A percentile compares a stretch with the other conserved stretches of the same genome.
These are phyloP conservation scores for Boletus sp. DNA, from an alignment of 768 basidiomycete species.

Conservation along the genomic window DNA sequence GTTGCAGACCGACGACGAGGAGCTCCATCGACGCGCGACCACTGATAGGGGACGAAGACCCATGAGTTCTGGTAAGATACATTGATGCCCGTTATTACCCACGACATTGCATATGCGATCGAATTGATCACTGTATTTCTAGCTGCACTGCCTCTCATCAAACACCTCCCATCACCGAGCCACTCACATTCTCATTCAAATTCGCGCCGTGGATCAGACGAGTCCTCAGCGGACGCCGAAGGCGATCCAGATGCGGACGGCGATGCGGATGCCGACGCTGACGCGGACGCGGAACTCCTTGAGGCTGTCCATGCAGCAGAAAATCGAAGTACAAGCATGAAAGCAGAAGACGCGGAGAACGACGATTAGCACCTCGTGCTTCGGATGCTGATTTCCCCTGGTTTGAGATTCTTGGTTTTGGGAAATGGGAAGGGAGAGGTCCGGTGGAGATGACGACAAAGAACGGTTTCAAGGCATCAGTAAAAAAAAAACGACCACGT, in stretches of 20 bases:
- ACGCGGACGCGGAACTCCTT: slow-evolving; percentile 46
- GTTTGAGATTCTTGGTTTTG: slow-evolving; percentile 7
- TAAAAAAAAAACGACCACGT: background rate
- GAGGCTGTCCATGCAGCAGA: slow-evolving; percentile 53
- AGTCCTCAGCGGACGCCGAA: slow-evolving; percentile 30
- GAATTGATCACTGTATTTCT: slow-evolving; percentile 1
- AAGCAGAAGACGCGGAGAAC: slow-evolving; percentile 27
- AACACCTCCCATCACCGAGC: slow-evolving; percentile 27
- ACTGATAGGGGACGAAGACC: slow-evolving; percentile 30
- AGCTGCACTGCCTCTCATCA: slow-evolving; percentile 17
- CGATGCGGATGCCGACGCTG: slow-evolving; percentile 35
- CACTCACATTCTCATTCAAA: slow-evolving; percentile 25
- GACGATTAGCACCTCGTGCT: slow-evolving; percentile 12
- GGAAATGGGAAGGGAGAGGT: slow-evolving; percentile 17
- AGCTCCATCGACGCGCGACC: slow-evolving; percentile 17
- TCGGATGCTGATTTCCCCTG: background rate
- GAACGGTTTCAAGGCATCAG: slow-evolving; percentile 7
- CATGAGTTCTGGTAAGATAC: slow-evolving; percentile 26
- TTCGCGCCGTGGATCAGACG: slow-evolving; percentile 28
- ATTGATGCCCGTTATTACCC: background rate
- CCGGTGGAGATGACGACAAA: background rate
- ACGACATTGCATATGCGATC: slow-evolving; percentile 3
- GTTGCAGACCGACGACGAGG: slow-evolving; percentile 28
- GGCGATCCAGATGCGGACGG: slow-evolving; percentile 39
- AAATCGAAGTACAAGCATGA: slow-evolving; percentile 37